Base-by-base conservation (phyloP, 352 stramenopile genomes). In the Phytophthora lateralis region DNA sequence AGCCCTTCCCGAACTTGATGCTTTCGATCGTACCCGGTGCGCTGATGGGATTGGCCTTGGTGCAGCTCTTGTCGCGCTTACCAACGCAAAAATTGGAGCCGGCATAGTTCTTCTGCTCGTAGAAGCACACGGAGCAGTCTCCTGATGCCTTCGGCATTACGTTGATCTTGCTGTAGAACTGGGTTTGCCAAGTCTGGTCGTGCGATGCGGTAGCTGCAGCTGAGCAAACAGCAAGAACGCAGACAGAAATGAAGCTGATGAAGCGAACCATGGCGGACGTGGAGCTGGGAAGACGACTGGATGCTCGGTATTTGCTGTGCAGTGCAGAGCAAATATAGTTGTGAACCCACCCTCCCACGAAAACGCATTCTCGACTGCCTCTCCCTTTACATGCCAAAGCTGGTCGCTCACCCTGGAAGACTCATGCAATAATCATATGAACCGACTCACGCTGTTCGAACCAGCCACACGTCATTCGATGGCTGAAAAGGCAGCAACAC, bases 71-170 rank as follows among this genome's bases (percentile, higher is more conserved):
- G 8, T 41, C 48, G 14, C 73, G 73, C 27, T 73, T 69, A 14
- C 73, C 73, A 10, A 85, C 21, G 48, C 76, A 85, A 38, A 73
- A 72, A 26, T 63, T 61, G 18, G 48, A 18, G 15, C 76, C 73
- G 14, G 10, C 20, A 24, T 65, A 85, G 51, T 78, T 65, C 1
- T 34, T 24, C 43, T 77, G 55, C 52, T 85, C 53, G 51, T 70
- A 82, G 44, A 82, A 82, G 35, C 76, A 82, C 32, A 85, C 76
- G 8, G 51, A 68, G 56, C 73, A 80, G 38, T 45, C 44, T 6
- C 37, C 44, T 10, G 45, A 56, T 0, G 61, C 32, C 17, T 58
- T 47, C 0, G 66, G 71, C n/a, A 81, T 38, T 3, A 68, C 54
- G 37, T 66, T 55, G 32, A 73, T 58, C 18, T 60, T 65, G 55